A percentile compares a stretch with the other conserved stretches of the same genome.
These are phyloP conservation scores for Gaertneriomyces semiglobifer DNA, from an alignment of 192 early-diverging fungal genomes.

Conservation along the genomic window DNA sequence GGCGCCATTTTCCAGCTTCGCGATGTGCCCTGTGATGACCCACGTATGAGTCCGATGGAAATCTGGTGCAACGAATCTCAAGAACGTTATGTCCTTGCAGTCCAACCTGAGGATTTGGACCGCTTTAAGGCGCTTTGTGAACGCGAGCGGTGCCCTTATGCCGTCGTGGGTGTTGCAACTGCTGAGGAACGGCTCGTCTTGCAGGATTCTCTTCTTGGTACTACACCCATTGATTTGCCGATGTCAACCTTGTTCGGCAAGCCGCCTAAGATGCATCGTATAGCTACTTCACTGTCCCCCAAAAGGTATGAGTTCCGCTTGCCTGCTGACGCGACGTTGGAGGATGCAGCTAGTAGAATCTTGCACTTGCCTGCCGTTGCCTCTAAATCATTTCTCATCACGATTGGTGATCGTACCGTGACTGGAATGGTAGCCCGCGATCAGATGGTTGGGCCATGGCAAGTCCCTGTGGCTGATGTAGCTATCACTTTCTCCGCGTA, in stretches of 20 bases:
- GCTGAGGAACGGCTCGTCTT: constrained; percentile 78
- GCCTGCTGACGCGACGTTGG: constrained; percentile 31
- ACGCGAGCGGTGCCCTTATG: constrained; percentile 90
- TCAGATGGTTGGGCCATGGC: constrained; percentile 99
- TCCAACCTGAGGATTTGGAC: constrained; percentile 62
- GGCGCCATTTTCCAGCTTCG: constrained; percentile 91
- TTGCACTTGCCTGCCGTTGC: constrained; percentile 84
- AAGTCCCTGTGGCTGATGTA: constrained; percentile 96
- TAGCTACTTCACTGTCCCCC: constrained; percentile 53
- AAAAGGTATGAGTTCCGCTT: constrained; percentile 58
- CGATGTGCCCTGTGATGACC: constrained; percentile 86
- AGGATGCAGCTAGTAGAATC: constrained; percentile 70
- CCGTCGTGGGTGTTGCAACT: constrained; percentile 85
- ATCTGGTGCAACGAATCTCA: constrained; percentile 99
- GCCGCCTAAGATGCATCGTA: constrained; percentile 91
- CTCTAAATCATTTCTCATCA: constrained; percentile 93
- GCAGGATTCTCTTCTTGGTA: constrained; percentile 66
- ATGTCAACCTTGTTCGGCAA: constrained; percentile 98
- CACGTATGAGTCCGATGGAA: constrained; percentile 98
- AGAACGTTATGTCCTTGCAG: constrained; percentile 97
- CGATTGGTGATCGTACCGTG: constrained; percentile 95
- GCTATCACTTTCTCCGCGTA: constrained; percentile 83
- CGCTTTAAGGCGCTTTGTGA: constrained; percentile 72
- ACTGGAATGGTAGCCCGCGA: constrained; percentile 94
- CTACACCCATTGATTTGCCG: constrained; percentile 82